These are phyloP conservation scores for Thelonectria olida DNA, from an alignment of 2,329 filamentous ascomycete species.

Conservation along the genomic window DNA sequence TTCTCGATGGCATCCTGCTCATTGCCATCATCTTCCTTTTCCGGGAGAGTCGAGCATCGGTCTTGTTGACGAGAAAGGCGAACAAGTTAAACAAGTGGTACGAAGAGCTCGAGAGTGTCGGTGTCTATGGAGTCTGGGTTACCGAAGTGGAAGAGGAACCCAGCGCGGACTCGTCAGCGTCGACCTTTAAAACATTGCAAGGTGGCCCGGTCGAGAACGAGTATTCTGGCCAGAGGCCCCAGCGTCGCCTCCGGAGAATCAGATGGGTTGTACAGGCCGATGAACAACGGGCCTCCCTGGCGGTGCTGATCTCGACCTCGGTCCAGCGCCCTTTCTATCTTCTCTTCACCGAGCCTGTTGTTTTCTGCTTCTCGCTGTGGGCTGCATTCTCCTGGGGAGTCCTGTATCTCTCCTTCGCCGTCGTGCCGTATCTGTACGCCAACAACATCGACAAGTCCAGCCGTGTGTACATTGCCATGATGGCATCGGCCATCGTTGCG, in stretches of 20 bases:
- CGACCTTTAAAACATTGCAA: slow-evolving; percentile 29
- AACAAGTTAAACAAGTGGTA: slow-evolving; percentile 81
- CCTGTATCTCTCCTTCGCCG: slow-evolving; percentile 84
- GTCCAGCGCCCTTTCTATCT: slow-evolving; percentile 81
- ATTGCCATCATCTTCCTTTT: slow-evolving; percentile 74
- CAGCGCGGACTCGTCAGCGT: slow-evolving; percentile 31
- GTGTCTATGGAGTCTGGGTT: slow-evolving; percentile 61
- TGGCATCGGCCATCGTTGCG: slow-evolving; percentile 71
- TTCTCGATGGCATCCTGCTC: slow-evolving; percentile 69
- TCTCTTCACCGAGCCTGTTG: slow-evolving; percentile 78
- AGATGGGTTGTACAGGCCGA: slow-evolving; percentile 85
- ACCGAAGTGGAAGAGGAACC: slow-evolving; percentile 17
- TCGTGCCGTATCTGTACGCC: slow-evolving; percentile 80
- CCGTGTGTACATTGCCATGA: slow-evolving; percentile 78
- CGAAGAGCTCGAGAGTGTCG: slow-evolving; percentile 72
- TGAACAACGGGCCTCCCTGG: slow-evolving; percentile 75
- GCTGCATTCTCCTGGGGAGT: slow-evolving; percentile 90
- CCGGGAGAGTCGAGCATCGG: slow-evolving; percentile 82
- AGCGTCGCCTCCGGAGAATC: slow-evolving; percentile 58
- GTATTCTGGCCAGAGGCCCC: slow-evolving; percentile 1
- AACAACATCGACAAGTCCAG: slow-evolving; percentile 72
- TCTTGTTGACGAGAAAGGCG: slow-evolving; percentile 81
- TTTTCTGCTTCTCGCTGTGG: slow-evolving; percentile 91
- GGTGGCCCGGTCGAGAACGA: slow-evolving; percentile 17
- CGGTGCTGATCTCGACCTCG: slow-evolving; percentile 77